These are phyloP conservation scores for Globisporangium rhizosaccharum DNA, from an alignment of 352 stramenopile genomes.

Conservation along the genomic window DNA sequence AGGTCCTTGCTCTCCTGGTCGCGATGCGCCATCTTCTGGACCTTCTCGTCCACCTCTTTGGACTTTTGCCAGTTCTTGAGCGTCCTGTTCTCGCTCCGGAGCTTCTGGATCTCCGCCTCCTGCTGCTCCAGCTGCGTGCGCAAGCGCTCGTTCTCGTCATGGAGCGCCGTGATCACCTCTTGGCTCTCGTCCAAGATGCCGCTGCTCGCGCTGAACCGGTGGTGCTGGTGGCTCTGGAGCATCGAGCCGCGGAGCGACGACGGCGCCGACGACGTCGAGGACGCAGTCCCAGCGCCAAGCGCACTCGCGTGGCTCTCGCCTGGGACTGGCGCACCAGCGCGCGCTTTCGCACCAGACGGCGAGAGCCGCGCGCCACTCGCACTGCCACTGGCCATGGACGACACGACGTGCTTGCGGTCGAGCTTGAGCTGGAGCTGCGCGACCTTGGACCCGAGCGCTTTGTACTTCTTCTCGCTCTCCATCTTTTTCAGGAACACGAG, in stretches of 20 bases:
- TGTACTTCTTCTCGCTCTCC: constrained; percentile 79
- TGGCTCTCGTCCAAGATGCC: constrained; percentile 82
- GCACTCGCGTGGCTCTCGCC: constrained; percentile 3
- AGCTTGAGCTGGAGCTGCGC: constrained; percentile 64
- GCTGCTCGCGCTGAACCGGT: constrained; percentile 58
- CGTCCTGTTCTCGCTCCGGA: constrained; percentile 74
- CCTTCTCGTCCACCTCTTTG: constrained; percentile 83
- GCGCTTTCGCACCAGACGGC: constrained; percentile 29
- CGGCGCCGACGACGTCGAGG: no score
- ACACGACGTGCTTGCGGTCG: constrained; percentile 45
- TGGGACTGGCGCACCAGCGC: constrained; percentile 14
- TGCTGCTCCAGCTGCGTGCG: constrained; percentile 70
- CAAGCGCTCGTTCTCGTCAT: constrained; percentile 78
- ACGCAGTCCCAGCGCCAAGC: no score
- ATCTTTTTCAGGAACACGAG: constrained; percentile 75
- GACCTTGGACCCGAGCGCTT: constrained; percentile 66
- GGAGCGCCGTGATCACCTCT: constrained; percentile 82
- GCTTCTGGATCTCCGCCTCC: constrained; percentile 64
- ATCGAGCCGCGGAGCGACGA: constrained; percentile 42
- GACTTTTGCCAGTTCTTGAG: constrained; percentile 83
- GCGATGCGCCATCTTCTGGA: constrained; percentile 80
- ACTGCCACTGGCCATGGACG: constrained; percentile 5
- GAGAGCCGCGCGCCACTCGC: constrained; percentile 28
- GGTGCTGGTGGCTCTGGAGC: constrained; percentile 24
- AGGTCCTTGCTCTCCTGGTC: constrained; percentile 84